These are phyloP conservation scores for Nemania abortiva DNA, from an alignment of 2,329 filamentous ascomycete species.

Conservation along the genomic window DNA sequence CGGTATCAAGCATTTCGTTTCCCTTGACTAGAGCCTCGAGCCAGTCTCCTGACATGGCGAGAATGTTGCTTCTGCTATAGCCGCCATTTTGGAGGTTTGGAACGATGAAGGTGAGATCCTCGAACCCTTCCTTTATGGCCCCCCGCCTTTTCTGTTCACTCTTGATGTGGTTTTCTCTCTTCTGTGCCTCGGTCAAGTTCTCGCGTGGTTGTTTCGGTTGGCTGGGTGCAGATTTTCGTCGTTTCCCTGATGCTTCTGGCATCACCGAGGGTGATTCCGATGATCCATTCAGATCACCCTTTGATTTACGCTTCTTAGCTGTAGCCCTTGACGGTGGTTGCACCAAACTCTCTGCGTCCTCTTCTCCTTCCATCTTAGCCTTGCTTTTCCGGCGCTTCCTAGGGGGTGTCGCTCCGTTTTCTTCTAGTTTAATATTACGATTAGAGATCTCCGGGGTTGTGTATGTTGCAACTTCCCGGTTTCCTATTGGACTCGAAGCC, in stretches of 20 bases:
- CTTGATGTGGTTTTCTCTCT: constrained; percentile 79
- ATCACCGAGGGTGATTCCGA: constrained; percentile 53
- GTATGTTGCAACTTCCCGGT: constrained; percentile 42
- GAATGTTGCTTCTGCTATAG: constrained; percentile 84
- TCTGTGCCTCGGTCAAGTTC: constrained; percentile 90
- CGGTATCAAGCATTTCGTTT: constrained; percentile 69
- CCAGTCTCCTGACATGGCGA: constrained; percentile 81
- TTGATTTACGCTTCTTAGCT: constrained; percentile 62
- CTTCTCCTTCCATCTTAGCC: constrained; percentile 59
- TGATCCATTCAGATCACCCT: constrained; percentile 54
- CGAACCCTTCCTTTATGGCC: constrained; percentile 81
- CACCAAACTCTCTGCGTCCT: constrained; percentile 57
- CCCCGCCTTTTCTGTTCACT: constrained; percentile 70
- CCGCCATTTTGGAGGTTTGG: constrained; percentile 79
- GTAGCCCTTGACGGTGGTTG: constrained; percentile 50
- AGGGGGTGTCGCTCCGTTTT: constrained; percentile 56
- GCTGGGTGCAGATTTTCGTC: constrained; percentile 66
- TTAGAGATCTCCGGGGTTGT: constrained; percentile 45
- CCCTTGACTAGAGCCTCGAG: constrained; percentile 78
- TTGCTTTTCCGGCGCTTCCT: constrained; percentile 69
- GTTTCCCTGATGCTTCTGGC: constrained; percentile 56
- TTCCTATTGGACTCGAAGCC: constrained; percentile 65
- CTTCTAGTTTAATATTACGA: constrained; percentile 51
- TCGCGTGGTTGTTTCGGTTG: constrained; percentile 67
- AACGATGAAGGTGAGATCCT: constrained; percentile 81